Conservation (phyloP, 2,329 filamentous ascomycete species). For the Colletotrichum tropicicola region DNA sequence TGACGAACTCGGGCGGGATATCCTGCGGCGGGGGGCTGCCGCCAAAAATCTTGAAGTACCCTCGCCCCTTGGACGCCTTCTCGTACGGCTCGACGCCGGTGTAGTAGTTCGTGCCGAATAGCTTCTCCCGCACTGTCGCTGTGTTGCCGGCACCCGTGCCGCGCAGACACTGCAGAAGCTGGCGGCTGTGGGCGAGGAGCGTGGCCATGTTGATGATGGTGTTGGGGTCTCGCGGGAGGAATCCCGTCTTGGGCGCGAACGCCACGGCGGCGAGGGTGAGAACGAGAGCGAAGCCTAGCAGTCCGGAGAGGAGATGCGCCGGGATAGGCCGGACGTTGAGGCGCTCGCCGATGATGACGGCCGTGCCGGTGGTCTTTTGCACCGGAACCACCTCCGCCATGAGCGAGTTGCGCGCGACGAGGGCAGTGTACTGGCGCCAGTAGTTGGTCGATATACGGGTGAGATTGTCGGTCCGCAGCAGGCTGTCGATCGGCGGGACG, state of each 20-base stretch:
- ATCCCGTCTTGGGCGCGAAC: slow-evolving; percentile 40
- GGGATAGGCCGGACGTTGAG: slow-evolving; percentile 40
- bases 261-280: slow-evolving; percentile 33
- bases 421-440: slow-evolving; percentile 43
- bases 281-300: slow-evolving; percentile 38
- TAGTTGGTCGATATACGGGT: slow-evolving; percentile 39
- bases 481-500: slow-evolving; percentile 32
- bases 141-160: slow-evolving; percentile 44
- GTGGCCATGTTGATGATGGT: slow-evolving; percentile 45
- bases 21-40: slow-evolving; percentile 23
- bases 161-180: slow-evolving; percentile 43
- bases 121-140: slow-evolving; percentile 36
- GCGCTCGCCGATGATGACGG: slow-evolving; percentile 38
- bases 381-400: slow-evolving; percentile 31
- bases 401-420: slow-evolving; percentile 42
- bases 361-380: slow-evolving; percentile 32
- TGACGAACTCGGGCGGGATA: slow-evolving; percentile 24
- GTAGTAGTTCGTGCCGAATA: slow-evolving; percentile 40
- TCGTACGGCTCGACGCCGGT: slow-evolving; percentile 47
- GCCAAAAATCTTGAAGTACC: slow-evolving; percentile 37
- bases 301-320: slow-evolving; percentile 40
- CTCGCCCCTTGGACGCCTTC: slow-evolving; percentile 34
- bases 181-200: slow-evolving; percentile 45
- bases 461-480: slow-evolving; percentile 37
- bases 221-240: slow-evolving; percentile 45